A percentile compares a stretch with the other conserved stretches of the same genome.
These are phyloP conservation scores for Mucor racemosus DNA, from an alignment of 371 early-diverging fungal species.

Conservation along the genomic window DNA sequence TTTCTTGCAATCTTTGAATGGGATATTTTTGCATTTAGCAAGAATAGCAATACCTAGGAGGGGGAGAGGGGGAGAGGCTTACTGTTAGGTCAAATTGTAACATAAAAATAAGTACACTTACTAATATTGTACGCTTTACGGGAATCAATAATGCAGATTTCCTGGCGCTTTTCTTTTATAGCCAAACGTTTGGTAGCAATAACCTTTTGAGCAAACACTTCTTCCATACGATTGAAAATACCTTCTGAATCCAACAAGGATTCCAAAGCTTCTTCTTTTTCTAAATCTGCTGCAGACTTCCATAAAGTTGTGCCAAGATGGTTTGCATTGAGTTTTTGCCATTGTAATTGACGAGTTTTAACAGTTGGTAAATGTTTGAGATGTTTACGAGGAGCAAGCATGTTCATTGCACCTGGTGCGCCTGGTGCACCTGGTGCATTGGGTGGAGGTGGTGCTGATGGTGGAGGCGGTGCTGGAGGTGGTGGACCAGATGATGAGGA, in stretches of 20 bases:
- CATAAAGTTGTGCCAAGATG: constrained; percentile 64
- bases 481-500: constrained; percentile 48
- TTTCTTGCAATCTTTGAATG: constrained; percentile 64
- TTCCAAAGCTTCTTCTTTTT: constrained; percentile 54
- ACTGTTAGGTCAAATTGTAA: neutral
- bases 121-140: constrained; percentile 82
- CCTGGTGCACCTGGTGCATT: constrained; percentile 19
- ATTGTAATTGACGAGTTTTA: constrained; percentile 82
- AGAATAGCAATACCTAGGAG: constrained; percentile 70
- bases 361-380: constrained; percentile 67
- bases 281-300: constrained; percentile 34
- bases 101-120: constrained; percentile 31
- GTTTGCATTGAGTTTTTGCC: constrained; percentile 81
- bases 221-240: constrained; percentile 73
- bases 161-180: constrained; percentile 44
- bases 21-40: constrained; percentile 67
- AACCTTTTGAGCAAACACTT: constrained; percentile 77
- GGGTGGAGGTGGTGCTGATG: constrained; percentile 22
- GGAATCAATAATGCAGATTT: constrained; percentile 72
- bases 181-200: constrained; percentile 40
- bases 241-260: constrained; percentile 57
- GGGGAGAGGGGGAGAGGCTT: no score
- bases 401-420: neutral
- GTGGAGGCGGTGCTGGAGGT: constrained; percentile 33
- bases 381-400: constrained; percentile 52